Percentiles rank a stretch among this genome's conserved stretches.
Conservation (phyloP, 306 rosid genomes). For the Vigna nakashimae region DNA sequence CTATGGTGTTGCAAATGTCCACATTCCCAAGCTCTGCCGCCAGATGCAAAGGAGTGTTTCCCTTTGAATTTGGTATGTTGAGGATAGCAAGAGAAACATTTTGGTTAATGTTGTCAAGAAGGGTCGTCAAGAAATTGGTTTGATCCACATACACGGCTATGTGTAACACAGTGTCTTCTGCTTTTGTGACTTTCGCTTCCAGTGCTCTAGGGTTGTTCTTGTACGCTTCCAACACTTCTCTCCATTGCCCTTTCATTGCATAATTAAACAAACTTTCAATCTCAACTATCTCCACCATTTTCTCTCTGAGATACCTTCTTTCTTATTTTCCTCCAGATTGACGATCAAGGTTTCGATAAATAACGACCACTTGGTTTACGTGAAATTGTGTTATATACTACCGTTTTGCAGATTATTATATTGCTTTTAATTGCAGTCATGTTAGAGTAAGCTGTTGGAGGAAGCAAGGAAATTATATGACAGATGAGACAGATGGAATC, state of each 20-base stretch:
- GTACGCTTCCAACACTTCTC: constrained; percentile 29
- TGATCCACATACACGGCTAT: constrained; percentile 49
- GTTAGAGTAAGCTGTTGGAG: constrained; percentile 2
- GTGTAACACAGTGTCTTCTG: constrained; percentile 54
- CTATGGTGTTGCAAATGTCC: constrained; percentile 36
- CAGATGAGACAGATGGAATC: neutral
- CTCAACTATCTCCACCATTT: constrained; percentile 32
- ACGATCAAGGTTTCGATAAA: neutral
- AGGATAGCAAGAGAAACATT: constrained; percentile 18
- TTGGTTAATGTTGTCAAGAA: constrained; percentile 41
- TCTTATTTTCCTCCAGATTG: no score
- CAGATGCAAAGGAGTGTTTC: constrained; percentile 46
- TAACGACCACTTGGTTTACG: neutral
- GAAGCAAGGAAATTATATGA: constrained; percentile 28
- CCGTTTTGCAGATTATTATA: constrained; percentile 13
- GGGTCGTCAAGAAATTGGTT: constrained; percentile 39
- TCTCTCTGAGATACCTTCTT: neutral
- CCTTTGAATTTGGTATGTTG: constrained; percentile 19
- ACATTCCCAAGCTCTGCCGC: constrained; percentile 47
- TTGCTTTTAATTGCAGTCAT: neutral
- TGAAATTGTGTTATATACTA: neutral
- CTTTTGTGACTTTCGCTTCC: constrained; percentile 49
- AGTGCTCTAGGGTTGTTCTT: constrained; percentile 25
- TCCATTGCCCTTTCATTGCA: constrained; percentile 48
- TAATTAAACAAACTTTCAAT: constrained; percentile 17